Base-by-base conservation (phyloP, 192 early-diverging fungal genomes). In the Rhizoclosmatium sp. region DNA sequence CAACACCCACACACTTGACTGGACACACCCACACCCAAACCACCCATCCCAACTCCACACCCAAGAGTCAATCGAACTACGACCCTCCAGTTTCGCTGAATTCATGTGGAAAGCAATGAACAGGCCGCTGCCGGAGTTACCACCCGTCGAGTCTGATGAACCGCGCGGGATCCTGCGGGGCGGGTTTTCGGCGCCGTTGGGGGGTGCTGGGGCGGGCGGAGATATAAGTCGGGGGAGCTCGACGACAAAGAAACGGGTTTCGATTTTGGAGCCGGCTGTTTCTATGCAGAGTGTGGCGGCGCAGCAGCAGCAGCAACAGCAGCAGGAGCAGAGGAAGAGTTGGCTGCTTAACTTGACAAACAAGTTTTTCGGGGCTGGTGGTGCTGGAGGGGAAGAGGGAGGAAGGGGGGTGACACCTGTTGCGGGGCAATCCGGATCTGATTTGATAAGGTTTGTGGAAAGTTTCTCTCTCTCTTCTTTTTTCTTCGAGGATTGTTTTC, bases 251-350 rank as follows among this genome's bases (percentile, higher is more conserved):
- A 69, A 69, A 42, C 67, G 39, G 7, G 70, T 72, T 10, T 72
- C 70, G 21, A 72, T 72, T 59, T 14, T 58, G 54, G 70, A 72
- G 58, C 70, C 70, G 47, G 9, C 45, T 51, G 49, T 72, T 16
- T 5, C 14, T 59, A 44, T 69, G 2, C 40, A n/a, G 31, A 44
- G 31, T 40, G 14, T 54, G 16, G 51, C 31, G 31, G 31, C 31
- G 31, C 31, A 31, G 31, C 31, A 31, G 31, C 31, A 31, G 31
- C 31, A 31, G 31, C 31, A 31, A 31, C 31, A 31, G 31, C 31
- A 31, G 31, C 31, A 31, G 31, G 31, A 31, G 31, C 31, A 31
- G 31, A 31, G 31, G 31, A 31, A 31, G 31, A 31, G 31, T 31
- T 31, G 31, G 31, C 0, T 31, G 31, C 31, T 31, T 31, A 31